Percentiles rank a stretch among this genome's conserved stretches.
These are phyloP conservation scores for Russula lepida DNA, from an alignment of 768 basidiomycete species.

Conservation along the genomic window DNA sequence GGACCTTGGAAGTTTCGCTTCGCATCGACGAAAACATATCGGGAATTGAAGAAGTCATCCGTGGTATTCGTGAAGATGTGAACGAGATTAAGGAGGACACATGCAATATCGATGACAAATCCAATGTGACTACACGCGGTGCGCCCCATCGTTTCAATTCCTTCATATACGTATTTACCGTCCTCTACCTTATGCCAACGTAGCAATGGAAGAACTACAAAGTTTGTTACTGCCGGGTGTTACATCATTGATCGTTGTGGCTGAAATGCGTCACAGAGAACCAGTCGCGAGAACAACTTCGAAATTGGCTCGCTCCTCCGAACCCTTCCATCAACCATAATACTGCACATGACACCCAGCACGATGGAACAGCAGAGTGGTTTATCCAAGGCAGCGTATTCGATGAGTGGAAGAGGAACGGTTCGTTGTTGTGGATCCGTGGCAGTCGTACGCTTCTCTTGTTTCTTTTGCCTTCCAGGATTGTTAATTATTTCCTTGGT, in stretches of 20 bases:
- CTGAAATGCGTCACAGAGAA: background rate
- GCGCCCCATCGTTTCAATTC: no score
- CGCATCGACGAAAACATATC: background rate
- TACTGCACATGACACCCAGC: background rate
- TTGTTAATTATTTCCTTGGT: background rate
- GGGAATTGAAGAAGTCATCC: background rate
- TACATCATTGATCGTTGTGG: background rate
- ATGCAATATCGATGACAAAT: background rate
- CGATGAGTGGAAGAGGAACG: background rate
- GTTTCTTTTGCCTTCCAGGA: no score
- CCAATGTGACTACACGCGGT: no score
- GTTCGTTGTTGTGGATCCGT: slow-evolving; percentile 1
- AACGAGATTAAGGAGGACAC: background rate
- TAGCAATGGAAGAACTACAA: background rate
- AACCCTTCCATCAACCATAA: slow-evolving; percentile 6
- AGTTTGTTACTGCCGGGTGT: background rate
- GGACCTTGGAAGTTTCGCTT: background rate
- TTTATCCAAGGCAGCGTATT: background rate
- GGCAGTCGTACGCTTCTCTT: background rate
- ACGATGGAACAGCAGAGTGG: background rate
- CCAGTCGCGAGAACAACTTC: background rate
- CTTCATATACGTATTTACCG: no score
- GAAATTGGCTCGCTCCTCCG: slow-evolving; percentile 1
- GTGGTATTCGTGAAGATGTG: background rate
- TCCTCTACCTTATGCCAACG: no score